These are phyloP conservation scores for Pseudogymnoascus sp. DNA, from an alignment of 2,329 filamentous ascomycete genomes.

Conservation along the genomic window DNA sequence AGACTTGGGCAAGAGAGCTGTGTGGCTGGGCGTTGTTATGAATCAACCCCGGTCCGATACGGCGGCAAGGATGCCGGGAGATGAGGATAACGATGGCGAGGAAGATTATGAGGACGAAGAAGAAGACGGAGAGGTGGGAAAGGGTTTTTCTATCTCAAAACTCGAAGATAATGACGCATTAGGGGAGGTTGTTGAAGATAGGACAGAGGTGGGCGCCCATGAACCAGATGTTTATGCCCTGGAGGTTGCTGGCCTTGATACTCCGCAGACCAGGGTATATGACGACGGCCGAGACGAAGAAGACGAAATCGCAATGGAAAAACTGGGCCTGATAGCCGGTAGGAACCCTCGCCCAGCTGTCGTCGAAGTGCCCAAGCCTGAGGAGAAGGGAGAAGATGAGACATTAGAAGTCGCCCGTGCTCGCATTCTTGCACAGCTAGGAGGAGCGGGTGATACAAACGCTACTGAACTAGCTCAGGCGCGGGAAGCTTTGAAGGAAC, in stretches of 20 bases:
- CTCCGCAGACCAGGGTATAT: neutral
- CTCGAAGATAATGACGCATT: conserved; percentile 14
- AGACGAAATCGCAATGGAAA: neutral
- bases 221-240: neutral
- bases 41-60: conserved; percentile 28
- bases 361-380: neutral
- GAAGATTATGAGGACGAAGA: neutral
- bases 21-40: conserved; percentile 37
- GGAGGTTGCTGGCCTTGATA: neutral
- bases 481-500: conserved; percentile 22
- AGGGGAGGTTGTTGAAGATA: conserved; percentile 21
- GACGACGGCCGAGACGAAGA: neutral
- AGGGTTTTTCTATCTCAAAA: neutral
- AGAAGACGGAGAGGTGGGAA: conserved; percentile 7
- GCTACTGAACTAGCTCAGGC: neutral
- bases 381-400: neutral
- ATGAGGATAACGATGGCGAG: conserved; percentile 29
- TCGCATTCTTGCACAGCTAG: neutral
- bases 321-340: neutral
- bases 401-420: neutral
- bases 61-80: conserved; percentile 31
- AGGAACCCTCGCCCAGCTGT: neutral
- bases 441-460: neutral
- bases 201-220: conserved; percentile 10
- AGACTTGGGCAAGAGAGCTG: conserved; percentile 70